These are phyloP conservation scores for Pleurotus platypus DNA, from an alignment of 768 basidiomycete species.

Conservation along the genomic window DNA sequence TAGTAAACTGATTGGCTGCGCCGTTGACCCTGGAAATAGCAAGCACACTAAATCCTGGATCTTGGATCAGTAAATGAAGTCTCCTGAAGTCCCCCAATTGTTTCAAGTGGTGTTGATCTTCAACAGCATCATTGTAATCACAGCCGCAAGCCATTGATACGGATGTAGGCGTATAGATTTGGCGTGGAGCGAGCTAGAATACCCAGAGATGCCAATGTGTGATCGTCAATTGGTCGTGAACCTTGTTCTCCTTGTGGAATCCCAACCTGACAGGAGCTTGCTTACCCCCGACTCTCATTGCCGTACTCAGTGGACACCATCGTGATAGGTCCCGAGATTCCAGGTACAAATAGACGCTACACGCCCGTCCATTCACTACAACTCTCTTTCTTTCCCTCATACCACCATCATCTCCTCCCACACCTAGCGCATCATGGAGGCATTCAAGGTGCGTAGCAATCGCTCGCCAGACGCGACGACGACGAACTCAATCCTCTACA, in stretches of 20 bases:
- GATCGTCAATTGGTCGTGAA: not conserved
- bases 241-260: not conserved
- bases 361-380: not conserved
- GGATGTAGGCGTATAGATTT: too few relatives aligned
- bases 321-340: not conserved
- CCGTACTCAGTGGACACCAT: not conserved
- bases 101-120: not conserved
- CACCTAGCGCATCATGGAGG: slow-evolving; percentile 10
- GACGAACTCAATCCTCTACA: not conserved
- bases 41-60: not conserved
- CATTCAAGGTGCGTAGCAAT: not conserved
- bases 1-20: not conserved
- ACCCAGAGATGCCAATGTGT: not conserved
- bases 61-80: not conserved
- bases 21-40: not conserved
- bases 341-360: not conserved
- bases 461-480: not conserved
- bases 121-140: not conserved
- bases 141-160: too few relatives aligned
- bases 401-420: slow-evolving; percentile 17
- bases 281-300: not conserved
- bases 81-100: not conserved
- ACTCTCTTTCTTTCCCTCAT: slow-evolving; percentile 8
- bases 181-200: too few relatives aligned
- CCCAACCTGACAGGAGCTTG: not conserved